Conservation (phyloP, 2,329 filamentous ascomycete species). For the Biscogniauxia sp. region DNA sequence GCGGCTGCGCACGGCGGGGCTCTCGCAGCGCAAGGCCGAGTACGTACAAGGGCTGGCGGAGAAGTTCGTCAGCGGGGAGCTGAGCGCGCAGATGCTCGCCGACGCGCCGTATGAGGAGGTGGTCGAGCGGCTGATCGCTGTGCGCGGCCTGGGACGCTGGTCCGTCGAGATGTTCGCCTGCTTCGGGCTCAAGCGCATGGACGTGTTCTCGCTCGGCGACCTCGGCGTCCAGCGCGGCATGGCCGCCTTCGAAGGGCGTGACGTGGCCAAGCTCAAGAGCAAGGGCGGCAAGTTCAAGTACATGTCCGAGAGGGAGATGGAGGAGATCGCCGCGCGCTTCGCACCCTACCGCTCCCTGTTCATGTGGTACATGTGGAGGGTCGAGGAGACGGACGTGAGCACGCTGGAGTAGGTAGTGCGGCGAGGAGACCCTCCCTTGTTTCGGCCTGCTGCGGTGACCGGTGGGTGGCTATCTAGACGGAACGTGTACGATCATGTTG, state of each 20-base stretch:
- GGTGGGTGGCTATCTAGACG: not conserved
- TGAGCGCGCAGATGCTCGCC: slow-evolving; percentile 73
- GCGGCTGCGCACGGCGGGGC: slow-evolving; percentile 75
- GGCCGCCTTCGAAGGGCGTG: slow-evolving; percentile 79
- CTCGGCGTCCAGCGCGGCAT: slow-evolving; percentile 93
- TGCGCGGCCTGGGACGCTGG: slow-evolving; percentile 85
- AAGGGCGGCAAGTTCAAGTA: slow-evolving; percentile 95
- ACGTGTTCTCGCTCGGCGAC: slow-evolving; percentile 91
- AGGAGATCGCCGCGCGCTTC: slow-evolving; percentile 75
- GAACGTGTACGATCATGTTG: not conserved
- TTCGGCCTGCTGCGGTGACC: not conserved
- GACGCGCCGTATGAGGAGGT: slow-evolving; percentile 83
- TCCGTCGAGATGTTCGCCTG: slow-evolving; percentile 97
- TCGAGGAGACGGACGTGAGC: slow-evolving; percentile 74
- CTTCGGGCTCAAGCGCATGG: slow-evolving; percentile 90
- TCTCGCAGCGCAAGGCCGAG: slow-evolving; percentile 93
- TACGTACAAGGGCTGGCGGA: slow-evolving; percentile 84
- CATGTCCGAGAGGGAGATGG: slow-evolving; percentile 92
- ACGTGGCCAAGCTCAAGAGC: slow-evolving; percentile 77
- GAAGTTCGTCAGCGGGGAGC: slow-evolving; percentile 73
- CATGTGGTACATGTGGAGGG: slow-evolving; percentile 98
- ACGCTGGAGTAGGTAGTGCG: slow-evolving; percentile 47
- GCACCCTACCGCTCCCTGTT: slow-evolving; percentile 86
- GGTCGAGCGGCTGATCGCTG: slow-evolving; percentile 75
- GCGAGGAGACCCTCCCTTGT: not conserved